phyloP scores from a whole-genome alignment of 495 filamentous ascomycete species.

The Neurospora sp. region DNA sequence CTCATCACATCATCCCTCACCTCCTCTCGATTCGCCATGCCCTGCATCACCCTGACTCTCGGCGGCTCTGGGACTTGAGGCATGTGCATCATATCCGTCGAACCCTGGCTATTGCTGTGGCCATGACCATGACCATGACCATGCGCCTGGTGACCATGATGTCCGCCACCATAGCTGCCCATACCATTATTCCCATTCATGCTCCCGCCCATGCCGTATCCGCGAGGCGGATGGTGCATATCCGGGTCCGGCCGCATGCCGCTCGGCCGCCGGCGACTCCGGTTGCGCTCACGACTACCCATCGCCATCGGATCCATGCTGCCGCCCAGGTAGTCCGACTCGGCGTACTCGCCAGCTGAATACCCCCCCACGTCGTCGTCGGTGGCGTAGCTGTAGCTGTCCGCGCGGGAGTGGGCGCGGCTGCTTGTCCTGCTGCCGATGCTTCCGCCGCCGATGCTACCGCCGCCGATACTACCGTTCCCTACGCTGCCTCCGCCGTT shows the following conservation, averaged over 20 bases:
- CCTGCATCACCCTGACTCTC: conserved; percentile 39
- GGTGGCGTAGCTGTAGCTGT: conserved; percentile 14
- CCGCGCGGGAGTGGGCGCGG: conserved; percentile 12
- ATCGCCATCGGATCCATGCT: conserved; percentile 7
- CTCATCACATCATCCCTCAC: conserved; percentile 46
- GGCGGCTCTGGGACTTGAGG: conserved; percentile 33
- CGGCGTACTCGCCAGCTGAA: conserved; percentile 20
- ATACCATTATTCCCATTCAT: conserved; percentile 7
- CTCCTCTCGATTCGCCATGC: conserved; percentile 37
- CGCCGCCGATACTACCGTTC: conserved; percentile 2
- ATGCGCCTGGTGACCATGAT: neutral
- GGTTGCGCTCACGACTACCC: conserved; percentile 3
- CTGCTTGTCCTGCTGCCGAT: neutral
- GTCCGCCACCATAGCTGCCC: neutral
- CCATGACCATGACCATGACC: neutral
- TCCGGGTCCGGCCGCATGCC: conserved; percentile 4
- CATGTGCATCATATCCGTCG: conserved; percentile 6
- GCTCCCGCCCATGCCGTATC: conserved; percentile 1
- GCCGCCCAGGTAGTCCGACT: conserved; percentile 15
- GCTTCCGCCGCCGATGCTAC: neutral
- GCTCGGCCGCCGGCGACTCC: conserved; percentile 6
- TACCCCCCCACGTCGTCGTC: conserved; percentile 18
- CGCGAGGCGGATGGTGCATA: conserved; percentile 8
- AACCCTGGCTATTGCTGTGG: neutral
- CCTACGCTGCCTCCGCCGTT: neutral